A percentile compares a stretch with the other conserved stretches of the same genome.
These are phyloP conservation scores for Carallia pectinifolia DNA, from an alignment of 345 rosid genomes.

Conservation along the genomic window DNA sequence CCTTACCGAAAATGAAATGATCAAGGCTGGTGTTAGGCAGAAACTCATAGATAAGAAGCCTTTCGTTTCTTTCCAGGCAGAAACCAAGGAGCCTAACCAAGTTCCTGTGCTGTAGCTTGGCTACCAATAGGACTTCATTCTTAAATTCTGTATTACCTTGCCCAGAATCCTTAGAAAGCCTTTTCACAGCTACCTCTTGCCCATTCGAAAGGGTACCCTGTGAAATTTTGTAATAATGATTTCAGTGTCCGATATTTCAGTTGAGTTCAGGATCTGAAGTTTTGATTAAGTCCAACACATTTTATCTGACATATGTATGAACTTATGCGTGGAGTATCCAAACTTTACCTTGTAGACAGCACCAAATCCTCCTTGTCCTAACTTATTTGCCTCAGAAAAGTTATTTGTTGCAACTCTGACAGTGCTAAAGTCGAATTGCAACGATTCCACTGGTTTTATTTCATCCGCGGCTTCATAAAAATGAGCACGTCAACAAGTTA, in stretches of 20 bases:
- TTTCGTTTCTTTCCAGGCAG: conserved; percentile 33
- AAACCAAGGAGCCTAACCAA: conserved; percentile 41
- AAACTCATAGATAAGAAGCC: conserved; percentile 44
- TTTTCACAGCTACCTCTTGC: conserved; percentile 35
- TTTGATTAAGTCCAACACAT: too few relatives aligned
- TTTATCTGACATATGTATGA: too few relatives aligned
- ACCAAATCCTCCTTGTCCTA: not conserved
- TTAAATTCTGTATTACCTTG: conserved; percentile 44
- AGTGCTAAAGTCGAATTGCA: conserved; percentile 21
- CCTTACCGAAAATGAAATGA: conserved; percentile 37
- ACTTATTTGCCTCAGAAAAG: not conserved
- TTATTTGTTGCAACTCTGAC: not conserved
- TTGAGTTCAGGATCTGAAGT: too few relatives aligned
- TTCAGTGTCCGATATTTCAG: too few relatives aligned
- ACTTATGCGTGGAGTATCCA: too few relatives aligned
- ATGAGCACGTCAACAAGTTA: not conserved
- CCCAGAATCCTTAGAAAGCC: conserved; percentile 26
- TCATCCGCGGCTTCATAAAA: conserved; percentile 2
- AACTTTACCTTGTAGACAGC: too few relatives aligned
- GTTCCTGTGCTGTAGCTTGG: conserved; percentile 42
- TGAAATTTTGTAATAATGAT: too few relatives aligned
- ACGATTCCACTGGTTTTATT: conserved; percentile 9
- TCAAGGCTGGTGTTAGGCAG: conserved; percentile 43
- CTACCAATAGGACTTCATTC: conserved; percentile 36
- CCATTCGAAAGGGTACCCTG: conserved; percentile 13